A percentile compares a stretch with the other conserved stretches of the same genome.
phyloP scores from a whole-genome alignment of 129 eudicot genomes.

The Rutidosis leptorrhynchoides region DNA sequence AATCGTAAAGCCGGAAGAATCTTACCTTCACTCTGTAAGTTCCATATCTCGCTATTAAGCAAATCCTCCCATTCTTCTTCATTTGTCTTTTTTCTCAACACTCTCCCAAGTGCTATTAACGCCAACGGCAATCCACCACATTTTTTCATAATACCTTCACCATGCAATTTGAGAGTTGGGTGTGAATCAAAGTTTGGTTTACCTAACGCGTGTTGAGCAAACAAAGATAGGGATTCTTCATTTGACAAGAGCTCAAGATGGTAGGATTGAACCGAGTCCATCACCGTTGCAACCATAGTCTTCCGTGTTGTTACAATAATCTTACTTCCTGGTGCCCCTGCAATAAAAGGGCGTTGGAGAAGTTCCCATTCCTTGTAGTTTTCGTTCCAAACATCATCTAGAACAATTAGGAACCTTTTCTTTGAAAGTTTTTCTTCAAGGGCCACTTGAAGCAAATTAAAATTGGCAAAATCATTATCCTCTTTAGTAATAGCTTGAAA shows the following conservation, averaged over 20 bases:
- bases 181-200: conserved; percentile 14
- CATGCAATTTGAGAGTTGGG: conserved; percentile 28
- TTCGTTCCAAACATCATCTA: conserved; percentile 53
- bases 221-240: conserved; percentile 26
- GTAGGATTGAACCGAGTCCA: conserved; percentile 27
- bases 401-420: conserved; percentile 38
- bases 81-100: conserved; percentile 17
- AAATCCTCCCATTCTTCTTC: conserved; percentile 26
- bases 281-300: conserved; percentile 17
- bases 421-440: conserved; percentile 22
- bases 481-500: conserved; percentile 16
- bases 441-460: conserved; percentile 33
- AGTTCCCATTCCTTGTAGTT: conserved; percentile 32
- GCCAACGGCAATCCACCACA: conserved; percentile 42
- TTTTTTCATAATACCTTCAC: conserved; percentile 27
- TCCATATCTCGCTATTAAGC: conserved; percentile 31
- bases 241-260: conserved; percentile 26
- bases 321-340: conserved; percentile 45
- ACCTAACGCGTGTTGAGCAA: conserved; percentile 37
- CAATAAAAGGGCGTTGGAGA: conserved; percentile 29
- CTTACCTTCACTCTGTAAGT: background rate
- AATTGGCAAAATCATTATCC: conserved; percentile 12
- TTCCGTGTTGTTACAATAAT: conserved; percentile 46
- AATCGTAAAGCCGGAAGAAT: conserved; percentile 34
- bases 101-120: conserved; percentile 29